These are phyloP conservation scores for Eucommia ulmoides DNA, from an alignment of 257 asterid genomes.

Conservation along the genomic window DNA sequence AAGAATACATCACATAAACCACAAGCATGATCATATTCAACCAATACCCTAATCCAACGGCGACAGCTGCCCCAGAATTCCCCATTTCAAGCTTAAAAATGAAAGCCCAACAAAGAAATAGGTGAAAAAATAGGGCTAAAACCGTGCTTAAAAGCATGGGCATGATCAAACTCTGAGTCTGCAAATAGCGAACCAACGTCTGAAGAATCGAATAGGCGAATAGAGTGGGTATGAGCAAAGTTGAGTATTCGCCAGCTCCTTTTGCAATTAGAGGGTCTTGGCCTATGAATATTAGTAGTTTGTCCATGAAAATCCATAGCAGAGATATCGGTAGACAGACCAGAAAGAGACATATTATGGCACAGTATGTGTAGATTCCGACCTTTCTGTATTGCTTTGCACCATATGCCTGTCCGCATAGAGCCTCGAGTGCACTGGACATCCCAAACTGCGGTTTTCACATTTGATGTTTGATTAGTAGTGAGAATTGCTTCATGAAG, in stretches of 20 bases:
- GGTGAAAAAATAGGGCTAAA: slow-evolving; percentile 34
- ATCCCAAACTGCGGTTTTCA: background rate
- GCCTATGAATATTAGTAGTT: background rate
- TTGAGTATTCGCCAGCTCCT: background rate
- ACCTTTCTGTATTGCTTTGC: background rate
- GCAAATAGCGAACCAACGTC: background rate
- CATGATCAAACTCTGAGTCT: slow-evolving; percentile 13
- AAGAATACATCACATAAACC: slow-evolving; percentile 24
- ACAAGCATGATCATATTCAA: slow-evolving; percentile 32
- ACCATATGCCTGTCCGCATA: background rate
- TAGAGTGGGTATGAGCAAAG: no score
- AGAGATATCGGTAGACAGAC: background rate
- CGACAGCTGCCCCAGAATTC: slow-evolving; percentile 45
- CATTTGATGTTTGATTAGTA: no score
- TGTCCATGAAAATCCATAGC: background rate
- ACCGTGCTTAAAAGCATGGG: slow-evolving; percentile 40
- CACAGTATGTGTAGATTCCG: background rate
- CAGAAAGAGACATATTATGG: background rate
- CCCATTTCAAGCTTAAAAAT: no score
- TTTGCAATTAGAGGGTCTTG: background rate
- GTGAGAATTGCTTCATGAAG: no score
- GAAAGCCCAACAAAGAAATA: slow-evolving; percentile 38
- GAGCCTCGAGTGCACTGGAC: background rate
- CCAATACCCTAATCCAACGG: slow-evolving; percentile 41
- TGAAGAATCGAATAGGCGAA: background rate